phyloP scores from a whole-genome alignment of 371 early-diverging fungal genomes.

The Mortierella sp. region DNA sequence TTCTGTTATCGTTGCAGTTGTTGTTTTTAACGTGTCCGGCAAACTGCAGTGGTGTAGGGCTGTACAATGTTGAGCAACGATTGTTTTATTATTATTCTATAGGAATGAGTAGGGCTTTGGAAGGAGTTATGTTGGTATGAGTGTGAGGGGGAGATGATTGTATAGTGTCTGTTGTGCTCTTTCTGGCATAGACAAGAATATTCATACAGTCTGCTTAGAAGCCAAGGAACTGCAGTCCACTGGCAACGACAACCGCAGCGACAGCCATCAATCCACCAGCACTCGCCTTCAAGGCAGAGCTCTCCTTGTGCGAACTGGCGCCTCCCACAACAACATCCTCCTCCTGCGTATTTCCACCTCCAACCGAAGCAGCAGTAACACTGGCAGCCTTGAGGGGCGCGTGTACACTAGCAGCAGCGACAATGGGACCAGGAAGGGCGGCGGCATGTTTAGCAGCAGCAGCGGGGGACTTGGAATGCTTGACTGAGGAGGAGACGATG shows the following conservation, averaged over 20 bases:
- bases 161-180: no score
- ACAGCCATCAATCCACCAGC: not conserved
- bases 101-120: not conserved
- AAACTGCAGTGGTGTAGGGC: not conserved
- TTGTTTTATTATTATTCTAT: not conserved
- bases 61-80: not conserved
- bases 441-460: not conserved
- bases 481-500: conserved; percentile 17
- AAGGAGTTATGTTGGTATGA: not conserved
- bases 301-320: not conserved
- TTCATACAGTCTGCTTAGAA: not conserved
- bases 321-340: not conserved
- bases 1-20: not conserved
- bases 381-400: not conserved
- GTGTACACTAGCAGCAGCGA: not conserved
- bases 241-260: not conserved
- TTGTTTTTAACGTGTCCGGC: not conserved
- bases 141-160: not conserved
- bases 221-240: not conserved
- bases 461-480: not conserved
- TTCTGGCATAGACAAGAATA: not conserved
- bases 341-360: not conserved
- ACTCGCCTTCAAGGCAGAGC: not conserved
- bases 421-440: not conserved
- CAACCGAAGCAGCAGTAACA: not conserved